A percentile compares a stretch with the other conserved stretches of the same genome.
Conservation (phyloP, 2,329 filamentous ascomycete species). For the Boeremia lycopersici region DNA sequence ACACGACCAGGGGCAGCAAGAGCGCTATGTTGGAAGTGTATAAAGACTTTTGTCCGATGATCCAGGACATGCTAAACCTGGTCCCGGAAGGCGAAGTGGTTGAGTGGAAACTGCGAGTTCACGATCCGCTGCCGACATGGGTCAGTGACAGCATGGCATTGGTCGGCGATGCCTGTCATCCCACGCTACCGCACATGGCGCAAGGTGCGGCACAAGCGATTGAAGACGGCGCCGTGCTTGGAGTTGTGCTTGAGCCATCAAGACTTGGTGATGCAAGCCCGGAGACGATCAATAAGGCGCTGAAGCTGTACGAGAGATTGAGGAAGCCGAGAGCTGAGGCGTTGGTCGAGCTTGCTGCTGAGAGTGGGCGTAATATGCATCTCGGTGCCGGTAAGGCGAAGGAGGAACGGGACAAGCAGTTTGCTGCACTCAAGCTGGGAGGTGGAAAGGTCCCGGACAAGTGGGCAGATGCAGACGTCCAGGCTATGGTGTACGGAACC, state of each 20-base stretch:
- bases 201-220: conserved; percentile 70
- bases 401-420: conserved; percentile 63
- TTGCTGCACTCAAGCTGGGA: conserved; percentile 54
- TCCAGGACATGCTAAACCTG: conserved; percentile 65
- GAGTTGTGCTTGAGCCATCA: conserved; percentile 56
- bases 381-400: conserved; percentile 64
- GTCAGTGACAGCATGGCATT: conserved; percentile 59
- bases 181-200: conserved; percentile 67
- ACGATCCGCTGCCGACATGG: conserved; percentile 68
- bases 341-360: conserved; percentile 62
- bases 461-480: conserved; percentile 60
- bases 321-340: conserved; percentile 63
- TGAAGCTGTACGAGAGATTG: conserved; percentile 62
- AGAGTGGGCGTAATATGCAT: conserved; percentile 60
- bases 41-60: conserved; percentile 64
- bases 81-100: conserved; percentile 69
- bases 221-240: conserved; percentile 65
- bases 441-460: conserved; percentile 56
- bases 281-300: conserved; percentile 57
- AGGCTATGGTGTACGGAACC: conserved; percentile 55
- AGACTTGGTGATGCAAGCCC: conserved; percentile 52
- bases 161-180: conserved; percentile 66
- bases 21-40: conserved; percentile 65
- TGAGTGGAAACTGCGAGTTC: conserved; percentile 69
- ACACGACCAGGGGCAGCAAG: conserved; percentile 68